Evolutionary conservation across 768 basidiomycete genomes (phyloP).

Genomic region (Rhodotorula kratochvilovae): DNA sequence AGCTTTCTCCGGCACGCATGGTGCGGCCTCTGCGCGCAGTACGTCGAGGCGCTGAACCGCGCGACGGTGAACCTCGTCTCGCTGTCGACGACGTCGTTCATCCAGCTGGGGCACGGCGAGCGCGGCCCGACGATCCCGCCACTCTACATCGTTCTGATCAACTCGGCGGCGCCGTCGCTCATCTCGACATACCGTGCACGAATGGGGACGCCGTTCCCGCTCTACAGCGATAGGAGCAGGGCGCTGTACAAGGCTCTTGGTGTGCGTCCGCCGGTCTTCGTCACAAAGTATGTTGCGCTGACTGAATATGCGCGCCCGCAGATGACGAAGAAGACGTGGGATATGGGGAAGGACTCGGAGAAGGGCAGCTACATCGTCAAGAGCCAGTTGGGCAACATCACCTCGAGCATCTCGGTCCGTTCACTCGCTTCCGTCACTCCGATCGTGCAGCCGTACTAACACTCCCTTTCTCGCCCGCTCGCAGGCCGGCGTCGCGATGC

Average conservation of each 20-base stretch:
- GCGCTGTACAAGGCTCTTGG: constrained; percentile 69
- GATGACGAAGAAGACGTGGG: constrained; percentile 59
- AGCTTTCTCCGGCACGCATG: constrained; percentile 7
- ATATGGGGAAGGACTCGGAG: constrained; percentile 53
- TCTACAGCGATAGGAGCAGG: constrained; percentile 75
- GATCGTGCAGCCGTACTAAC: too few species aligned
- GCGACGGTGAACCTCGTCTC: constrained; percentile 16
- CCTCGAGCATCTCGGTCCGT: constrained; percentile 23
- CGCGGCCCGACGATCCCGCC: constrained; percentile 15
- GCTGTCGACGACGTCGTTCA: background rate
- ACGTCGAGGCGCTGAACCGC: constrained; percentile 20
- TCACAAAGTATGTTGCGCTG: too few species aligned
- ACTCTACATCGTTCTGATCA: constrained; percentile 32
- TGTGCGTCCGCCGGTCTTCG: background rate
- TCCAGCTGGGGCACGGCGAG: background rate
- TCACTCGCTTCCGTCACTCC: background rate
- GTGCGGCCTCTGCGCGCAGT: constrained; percentile 35
- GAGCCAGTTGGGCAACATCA: constrained; percentile 20
- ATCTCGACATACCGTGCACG: constrained; percentile 29
- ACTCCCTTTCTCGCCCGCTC: background rate
- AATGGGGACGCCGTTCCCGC: constrained; percentile 61
- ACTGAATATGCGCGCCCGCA: background rate
- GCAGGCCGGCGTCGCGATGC: constrained; percentile 30
- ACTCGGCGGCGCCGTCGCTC: constrained; percentile 17
- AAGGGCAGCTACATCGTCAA: constrained; percentile 59